Evolutionary conservation across 176 grass and related monocot genomes (phyloP).

Genomic region (Guadua angustifolia): DNA sequence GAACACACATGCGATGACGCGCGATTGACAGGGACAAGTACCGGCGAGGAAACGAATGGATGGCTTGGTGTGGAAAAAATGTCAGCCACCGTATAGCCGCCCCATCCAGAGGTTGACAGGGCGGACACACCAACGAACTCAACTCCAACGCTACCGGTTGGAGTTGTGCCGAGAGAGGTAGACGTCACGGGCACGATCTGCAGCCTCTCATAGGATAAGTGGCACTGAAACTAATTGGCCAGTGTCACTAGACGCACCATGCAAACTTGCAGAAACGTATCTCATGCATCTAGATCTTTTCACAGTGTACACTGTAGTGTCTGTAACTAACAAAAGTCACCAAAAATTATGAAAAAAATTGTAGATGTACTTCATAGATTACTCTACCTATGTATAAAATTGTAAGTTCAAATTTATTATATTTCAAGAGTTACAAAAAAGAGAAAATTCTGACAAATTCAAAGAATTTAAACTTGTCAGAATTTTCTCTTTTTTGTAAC

Average conservation of each 20-base stretch:
- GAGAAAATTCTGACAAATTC: too few species aligned
- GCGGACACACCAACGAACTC: neutral
- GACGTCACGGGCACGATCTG: neutral
- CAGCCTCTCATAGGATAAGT: neutral
- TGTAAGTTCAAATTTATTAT: too few species aligned
- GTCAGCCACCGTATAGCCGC: neutral
- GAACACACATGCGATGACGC: neutral
- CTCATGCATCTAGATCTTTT: too few species aligned
- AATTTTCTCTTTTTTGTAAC: too few species aligned
- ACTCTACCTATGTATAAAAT: too few species aligned
- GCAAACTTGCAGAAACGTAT: neutral
- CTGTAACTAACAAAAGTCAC: too few species aligned
- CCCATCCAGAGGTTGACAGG: neutral
- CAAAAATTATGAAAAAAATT: too few species aligned
- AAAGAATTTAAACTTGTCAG: too few species aligned
- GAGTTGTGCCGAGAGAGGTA: neutral
- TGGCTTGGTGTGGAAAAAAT: neutral
- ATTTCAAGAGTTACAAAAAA: too few species aligned
- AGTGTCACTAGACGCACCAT: neutral
- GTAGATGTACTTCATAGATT: too few species aligned
- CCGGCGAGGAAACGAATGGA: neutral
- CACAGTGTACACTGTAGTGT: too few species aligned
- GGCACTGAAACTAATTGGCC: neutral
- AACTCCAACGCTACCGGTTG: neutral
- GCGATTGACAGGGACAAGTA: slow-evolving; percentile 1